Conservation (phyloP, 164 flowering plant genomes). For the Cinnamomum chago region DNA sequence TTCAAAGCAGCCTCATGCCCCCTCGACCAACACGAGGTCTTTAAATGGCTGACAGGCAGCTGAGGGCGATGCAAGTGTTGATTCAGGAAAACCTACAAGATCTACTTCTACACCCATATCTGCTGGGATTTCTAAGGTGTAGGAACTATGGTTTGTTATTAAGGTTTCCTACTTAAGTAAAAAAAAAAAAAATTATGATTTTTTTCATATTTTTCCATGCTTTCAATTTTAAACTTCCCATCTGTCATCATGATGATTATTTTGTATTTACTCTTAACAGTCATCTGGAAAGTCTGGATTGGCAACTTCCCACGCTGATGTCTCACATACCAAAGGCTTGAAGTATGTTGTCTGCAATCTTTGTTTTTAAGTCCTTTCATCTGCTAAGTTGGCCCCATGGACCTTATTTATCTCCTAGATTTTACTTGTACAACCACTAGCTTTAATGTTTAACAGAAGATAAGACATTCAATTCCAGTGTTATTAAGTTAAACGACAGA, state of each 20-base stretch:
- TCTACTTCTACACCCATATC: slow-evolving; percentile 17
- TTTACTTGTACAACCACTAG: neutral
- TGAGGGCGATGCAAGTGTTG: slow-evolving; percentile 17
- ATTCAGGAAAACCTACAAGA: slow-evolving; percentile 18
- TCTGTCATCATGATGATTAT: neutral
- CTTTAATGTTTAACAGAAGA: neutral
- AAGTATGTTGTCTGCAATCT: slow-evolving; percentile 41
- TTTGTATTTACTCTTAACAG: slow-evolving; percentile 23
- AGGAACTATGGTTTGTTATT: neutral
- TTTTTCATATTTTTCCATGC: too few relatives aligned
- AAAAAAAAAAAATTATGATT: too few relatives aligned
- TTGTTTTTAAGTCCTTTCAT: neutral
- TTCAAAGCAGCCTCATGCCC: slow-evolving; percentile 28
- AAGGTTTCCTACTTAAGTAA: neutral
- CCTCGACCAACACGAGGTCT: slow-evolving; percentile 32
- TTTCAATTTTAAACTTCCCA: too few relatives aligned
- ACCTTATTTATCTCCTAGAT: neutral
- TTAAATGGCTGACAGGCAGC: slow-evolving; percentile 34
- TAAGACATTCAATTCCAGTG: neutral
- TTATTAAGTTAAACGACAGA: neutral
- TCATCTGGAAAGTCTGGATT: slow-evolving; percentile 42
- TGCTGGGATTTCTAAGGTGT: slow-evolving; percentile 18
- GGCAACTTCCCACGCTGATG: slow-evolving; percentile 18
- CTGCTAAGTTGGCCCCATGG: neutral
- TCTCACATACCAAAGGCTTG: slow-evolving; percentile 31